Evolutionary conservation across 768 basidiomycete genomes (phyloP).

Genomic region (Tubosaeta sp.): DNA sequence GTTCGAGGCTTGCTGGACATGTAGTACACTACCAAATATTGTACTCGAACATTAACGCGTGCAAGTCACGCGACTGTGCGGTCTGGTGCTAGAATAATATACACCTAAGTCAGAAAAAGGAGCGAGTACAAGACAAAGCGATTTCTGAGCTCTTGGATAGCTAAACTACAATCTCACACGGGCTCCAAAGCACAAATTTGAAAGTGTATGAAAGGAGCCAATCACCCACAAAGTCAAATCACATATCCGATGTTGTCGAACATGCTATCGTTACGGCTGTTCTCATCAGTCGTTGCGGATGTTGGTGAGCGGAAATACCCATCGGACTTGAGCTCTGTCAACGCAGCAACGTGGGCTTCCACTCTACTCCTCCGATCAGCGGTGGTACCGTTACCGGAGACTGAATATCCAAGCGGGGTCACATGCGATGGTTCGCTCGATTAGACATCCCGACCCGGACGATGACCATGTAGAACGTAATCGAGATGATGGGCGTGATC

Average conservation of each 20-base stretch:
- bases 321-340: not conserved
- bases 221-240: not conserved
- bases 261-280: not conserved
- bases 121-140: too few relatives aligned
- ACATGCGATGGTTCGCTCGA: not conserved
- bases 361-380: not conserved
- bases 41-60: too few relatives aligned
- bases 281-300: not conserved
- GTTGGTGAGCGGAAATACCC: not conserved
- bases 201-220: too few relatives aligned
- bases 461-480: conserved; percentile 38
- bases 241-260: not conserved
- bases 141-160: too few relatives aligned
- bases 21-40: too few relatives aligned
- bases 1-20: too few relatives aligned
- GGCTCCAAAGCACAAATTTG: too few relatives aligned
- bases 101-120: too few relatives aligned
- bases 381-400: not conserved
- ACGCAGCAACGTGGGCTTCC: not conserved
- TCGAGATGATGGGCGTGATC: conserved; percentile 34
- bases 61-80: too few relatives aligned
- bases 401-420: not conserved
- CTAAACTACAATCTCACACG: too few relatives aligned
- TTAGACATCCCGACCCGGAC: conserved; percentile 26
- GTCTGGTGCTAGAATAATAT: too few relatives aligned